phyloP scores from a whole-genome alignment of 2,329 filamentous ascomycete genomes.

The Diaporthe helianthi region DNA sequence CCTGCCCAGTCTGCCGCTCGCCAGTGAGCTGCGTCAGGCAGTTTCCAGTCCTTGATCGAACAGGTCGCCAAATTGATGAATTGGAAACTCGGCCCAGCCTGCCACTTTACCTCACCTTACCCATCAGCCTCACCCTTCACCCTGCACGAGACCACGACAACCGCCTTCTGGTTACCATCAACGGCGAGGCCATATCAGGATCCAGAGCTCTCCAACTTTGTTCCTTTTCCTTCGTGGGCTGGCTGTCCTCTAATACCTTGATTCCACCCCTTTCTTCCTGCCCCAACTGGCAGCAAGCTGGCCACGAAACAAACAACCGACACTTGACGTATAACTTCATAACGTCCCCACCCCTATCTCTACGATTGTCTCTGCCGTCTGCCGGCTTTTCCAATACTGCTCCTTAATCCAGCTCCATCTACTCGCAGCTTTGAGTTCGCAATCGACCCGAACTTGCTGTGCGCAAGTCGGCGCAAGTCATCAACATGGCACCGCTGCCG shows the following conservation, averaged over 20 bases:
- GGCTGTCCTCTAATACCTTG: conserved; percentile 28
- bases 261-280: conserved; percentile 28
- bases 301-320: conserved; percentile 27
- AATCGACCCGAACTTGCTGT: conserved; percentile 30
- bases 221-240: conserved; percentile 15
- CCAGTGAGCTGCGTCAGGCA: conserved; percentile 30
- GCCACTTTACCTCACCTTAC: conserved; percentile 29
- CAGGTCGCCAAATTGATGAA: conserved; percentile 34
- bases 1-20: conserved; percentile 3
- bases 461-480: conserved; percentile 44
- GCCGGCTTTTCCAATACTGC: background rate
- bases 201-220: conserved; percentile 25
- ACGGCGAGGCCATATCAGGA: conserved; percentile 17
- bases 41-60: conserved; percentile 21
- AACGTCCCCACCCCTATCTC: background rate
- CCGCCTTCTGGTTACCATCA: conserved; percentile 27
- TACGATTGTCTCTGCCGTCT: background rate
- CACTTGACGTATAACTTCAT: background rate
- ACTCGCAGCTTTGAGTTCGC: conserved; percentile 19
- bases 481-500: conserved; percentile 47
- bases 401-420: background rate
- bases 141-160: conserved; percentile 24
- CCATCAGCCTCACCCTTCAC: conserved; percentile 25
- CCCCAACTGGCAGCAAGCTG: conserved; percentile 31
- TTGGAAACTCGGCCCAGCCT: conserved; percentile 31